Evolutionary conservation across 2,329 filamentous ascomycete genomes (phyloP).

Genomic region (Aotearoamyces nothofagi): DNA sequence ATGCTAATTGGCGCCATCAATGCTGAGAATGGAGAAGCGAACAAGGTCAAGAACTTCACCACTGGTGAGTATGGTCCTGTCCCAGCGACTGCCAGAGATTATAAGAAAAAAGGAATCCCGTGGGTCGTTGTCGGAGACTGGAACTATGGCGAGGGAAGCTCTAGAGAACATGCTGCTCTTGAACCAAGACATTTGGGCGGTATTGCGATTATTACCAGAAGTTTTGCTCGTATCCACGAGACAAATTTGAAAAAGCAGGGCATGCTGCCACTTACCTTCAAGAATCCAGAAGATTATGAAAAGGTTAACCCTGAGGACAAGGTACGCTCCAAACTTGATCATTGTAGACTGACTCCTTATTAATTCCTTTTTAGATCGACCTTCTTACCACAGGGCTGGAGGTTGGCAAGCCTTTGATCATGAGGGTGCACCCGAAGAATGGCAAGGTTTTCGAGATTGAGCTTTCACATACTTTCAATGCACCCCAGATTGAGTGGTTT

Average conservation of each 20-base stretch:
- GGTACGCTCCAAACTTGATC: slow-evolving; percentile 26
- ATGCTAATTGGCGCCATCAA: slow-evolving; percentile 98
- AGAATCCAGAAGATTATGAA: slow-evolving; percentile 91
- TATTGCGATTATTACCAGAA: slow-evolving; percentile 89
- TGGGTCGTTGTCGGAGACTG: slow-evolving; percentile 99
- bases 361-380: slow-evolving; percentile 42
- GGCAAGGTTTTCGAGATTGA: slow-evolving; percentile 68
- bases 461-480: slow-evolving; percentile 95
- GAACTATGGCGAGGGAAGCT: slow-evolving; percentile 98
- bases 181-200: slow-evolving; percentile 96
- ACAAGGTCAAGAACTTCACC: slow-evolving; percentile 89
- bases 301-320: slow-evolving; percentile 89
- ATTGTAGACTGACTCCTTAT: slow-evolving; percentile 6
- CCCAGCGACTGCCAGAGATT: slow-evolving; percentile 87
- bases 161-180: slow-evolving; percentile 94
- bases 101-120: slow-evolving; percentile 91
- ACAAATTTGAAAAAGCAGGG: slow-evolving; percentile 99
- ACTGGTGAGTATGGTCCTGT: slow-evolving; percentile 77
- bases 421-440: slow-evolving; percentile 83
- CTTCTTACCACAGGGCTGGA: slow-evolving; percentile 77
- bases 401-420: slow-evolving; percentile 84
- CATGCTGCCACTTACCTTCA: slow-evolving; percentile 96
- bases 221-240: slow-evolving; percentile 98
- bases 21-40: slow-evolving; percentile 88
- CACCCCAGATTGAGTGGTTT: slow-evolving; percentile 97